Evolutionary conservation across 2,329 filamentous ascomycete species (phyloP).

Genomic region (Aureobasidium sp.): DNA sequence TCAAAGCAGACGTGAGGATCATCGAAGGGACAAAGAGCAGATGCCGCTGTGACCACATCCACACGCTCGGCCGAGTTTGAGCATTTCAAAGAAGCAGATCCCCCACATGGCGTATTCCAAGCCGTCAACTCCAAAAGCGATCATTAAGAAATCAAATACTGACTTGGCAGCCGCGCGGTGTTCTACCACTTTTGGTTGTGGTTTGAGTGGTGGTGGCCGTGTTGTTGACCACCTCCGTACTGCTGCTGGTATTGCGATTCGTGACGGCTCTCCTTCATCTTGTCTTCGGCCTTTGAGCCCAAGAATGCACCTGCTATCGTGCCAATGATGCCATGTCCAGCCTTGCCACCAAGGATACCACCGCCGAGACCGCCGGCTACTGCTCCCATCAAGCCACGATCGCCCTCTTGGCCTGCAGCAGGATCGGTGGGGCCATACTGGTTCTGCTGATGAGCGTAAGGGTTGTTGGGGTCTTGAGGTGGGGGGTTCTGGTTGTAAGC

Average conservation of each 20-base stretch:
- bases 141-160: not conserved
- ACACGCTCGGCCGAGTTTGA: constrained; percentile 5
- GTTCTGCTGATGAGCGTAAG: constrained; percentile 26
- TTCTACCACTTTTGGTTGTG: constrained; percentile 1
- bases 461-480: constrained; percentile 26
- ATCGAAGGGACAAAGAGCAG: not conserved
- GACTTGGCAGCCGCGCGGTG: not conserved
- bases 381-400: constrained; percentile 49
- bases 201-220: constrained; percentile 22
- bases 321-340: constrained; percentile 48
- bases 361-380: constrained; percentile 50
- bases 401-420: constrained; percentile 40
- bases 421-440: constrained; percentile 37
- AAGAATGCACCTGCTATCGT: constrained; percentile 49
- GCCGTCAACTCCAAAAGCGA: not conserved
- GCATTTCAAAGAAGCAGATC: not conserved
- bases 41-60: not conserved
- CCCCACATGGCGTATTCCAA: not conserved
- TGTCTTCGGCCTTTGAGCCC: constrained; percentile 47
- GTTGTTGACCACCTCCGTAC: constrained; percentile 2
- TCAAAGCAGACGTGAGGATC: not conserved
- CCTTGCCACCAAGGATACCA: constrained; percentile 47
- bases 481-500: constrained; percentile 30
- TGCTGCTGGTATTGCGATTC: constrained; percentile 10
- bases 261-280: constrained; percentile 37